These are phyloP conservation scores for Thalassiosira delicatula DNA, from an alignment of 352 stramenopile species.

Conservation along the genomic window DNA sequence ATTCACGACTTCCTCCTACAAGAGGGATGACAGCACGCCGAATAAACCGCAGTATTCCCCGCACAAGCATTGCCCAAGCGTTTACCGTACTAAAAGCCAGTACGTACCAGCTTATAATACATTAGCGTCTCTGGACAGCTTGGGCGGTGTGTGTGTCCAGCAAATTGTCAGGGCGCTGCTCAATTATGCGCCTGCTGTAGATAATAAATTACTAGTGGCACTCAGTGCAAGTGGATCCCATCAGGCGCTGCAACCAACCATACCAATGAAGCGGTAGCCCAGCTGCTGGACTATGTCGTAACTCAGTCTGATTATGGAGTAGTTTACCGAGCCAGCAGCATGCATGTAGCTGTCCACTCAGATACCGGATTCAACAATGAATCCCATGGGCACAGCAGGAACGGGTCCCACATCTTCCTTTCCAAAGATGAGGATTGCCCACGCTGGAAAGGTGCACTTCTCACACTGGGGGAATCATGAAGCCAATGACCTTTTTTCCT, in stretches of 20 bases:
- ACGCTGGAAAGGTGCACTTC: no score
- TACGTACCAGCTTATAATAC: no score
- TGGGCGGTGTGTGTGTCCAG: no score
- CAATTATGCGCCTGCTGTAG: neutral
- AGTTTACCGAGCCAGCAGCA: neutral
- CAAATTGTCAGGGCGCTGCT: neutral
- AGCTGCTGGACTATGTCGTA: neutral
- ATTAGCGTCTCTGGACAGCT: no score
- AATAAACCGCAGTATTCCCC: no score
- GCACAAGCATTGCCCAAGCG: no score
- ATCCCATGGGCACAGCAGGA: neutral
- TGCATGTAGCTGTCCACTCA: neutral
- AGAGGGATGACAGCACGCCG: no score
- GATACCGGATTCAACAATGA: neutral
- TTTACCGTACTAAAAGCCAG: no score
- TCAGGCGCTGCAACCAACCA: neutral
- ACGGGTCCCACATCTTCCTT: neutral
- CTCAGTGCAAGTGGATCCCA: neutral
- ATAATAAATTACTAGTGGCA: neutral
- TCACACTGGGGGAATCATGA: no score
- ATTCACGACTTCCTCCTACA: no score
- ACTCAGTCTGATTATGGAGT: neutral
- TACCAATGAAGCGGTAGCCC: neutral
- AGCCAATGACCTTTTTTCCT: no score
- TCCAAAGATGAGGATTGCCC: neutral